phyloP scores from a whole-genome alignment of 2,329 filamentous ascomycete species.

The Colletotrichum paranaense region DNA sequence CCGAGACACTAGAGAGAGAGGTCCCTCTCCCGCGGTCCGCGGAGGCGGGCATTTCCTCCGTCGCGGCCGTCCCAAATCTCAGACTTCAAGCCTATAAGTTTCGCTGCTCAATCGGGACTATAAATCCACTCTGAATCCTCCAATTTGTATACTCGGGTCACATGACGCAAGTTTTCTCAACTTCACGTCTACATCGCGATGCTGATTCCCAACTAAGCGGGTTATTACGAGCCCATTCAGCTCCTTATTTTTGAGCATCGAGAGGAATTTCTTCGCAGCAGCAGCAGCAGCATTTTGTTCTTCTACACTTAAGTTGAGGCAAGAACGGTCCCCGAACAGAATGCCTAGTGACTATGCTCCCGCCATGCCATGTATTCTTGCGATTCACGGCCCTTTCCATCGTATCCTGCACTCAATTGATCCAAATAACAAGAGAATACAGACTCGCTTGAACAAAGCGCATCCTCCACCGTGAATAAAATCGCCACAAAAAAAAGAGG shows the following conservation, averaged over 20 bases:
- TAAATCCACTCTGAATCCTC: neutral
- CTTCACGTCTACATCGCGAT: neutral
- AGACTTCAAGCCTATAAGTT: neutral
- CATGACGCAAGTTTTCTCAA: neutral
- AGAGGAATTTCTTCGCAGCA: too few relatives aligned
- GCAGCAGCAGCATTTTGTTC: too few relatives aligned
- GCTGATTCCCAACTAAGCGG: neutral
- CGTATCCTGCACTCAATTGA: neutral
- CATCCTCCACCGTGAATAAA: too few relatives aligned
- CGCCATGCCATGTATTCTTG: neutral
- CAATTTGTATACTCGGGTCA: neutral
- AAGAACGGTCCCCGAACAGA: neutral
- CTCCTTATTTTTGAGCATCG: too few relatives aligned
- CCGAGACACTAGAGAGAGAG: neutral
- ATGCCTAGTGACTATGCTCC: neutral
- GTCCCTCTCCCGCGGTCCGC: too few relatives aligned
- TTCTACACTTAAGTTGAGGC: too few relatives aligned
- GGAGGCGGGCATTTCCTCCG: neutral
- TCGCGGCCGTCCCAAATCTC: neutral
- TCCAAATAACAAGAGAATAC: neutral
- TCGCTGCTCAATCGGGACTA: neutral
- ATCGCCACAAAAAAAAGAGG: neutral
- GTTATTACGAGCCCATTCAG: neutral
- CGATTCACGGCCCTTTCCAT: neutral
- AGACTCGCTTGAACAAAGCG: accelerated